Base-by-base conservation (phyloP, 164 flowering plant genomes). In the Magnolia officinalis region DNA sequence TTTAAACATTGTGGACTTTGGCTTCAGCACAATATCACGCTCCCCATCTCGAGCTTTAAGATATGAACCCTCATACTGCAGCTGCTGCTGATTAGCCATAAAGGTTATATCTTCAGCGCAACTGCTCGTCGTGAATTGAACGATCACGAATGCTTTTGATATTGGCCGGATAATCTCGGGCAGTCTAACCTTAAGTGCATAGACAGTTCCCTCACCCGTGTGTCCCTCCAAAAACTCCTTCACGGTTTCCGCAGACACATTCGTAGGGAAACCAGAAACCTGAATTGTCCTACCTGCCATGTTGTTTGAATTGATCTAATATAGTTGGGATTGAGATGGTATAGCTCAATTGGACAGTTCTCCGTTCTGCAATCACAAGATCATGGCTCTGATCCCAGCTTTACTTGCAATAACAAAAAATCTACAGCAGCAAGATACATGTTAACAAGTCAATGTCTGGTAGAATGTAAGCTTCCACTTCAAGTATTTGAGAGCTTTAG, bases 151-250 rank as follows among this genome's bases (percentile, higher is more conserved):
- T 23, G 77, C 74, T 74, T 88, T 82, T 59, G 76, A n/a, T 50
- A 24, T 45, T 58, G 50, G 31, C 37, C 78, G 82, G 10, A 71
- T 69, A 21, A 63, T 78, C 70, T 82, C 85, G 16, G 76, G 29
- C 2, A 23, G 77, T 73, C 85, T 85, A 29, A 89, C 66, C 76
- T 90, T 87, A 45, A 89, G 24, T 31, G 91, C 93, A 74, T 66
- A 75, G 70, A 94, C 82, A 67, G 88, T 85, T 70, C 86, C 94
- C 67, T 69, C 51, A 45, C 96, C 93, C 0, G 91, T 88, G 69
- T 74, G 2, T 6, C 21, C 6, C 82, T 92, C 97, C 70, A 94
- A 37, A 80, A 80, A 89, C 6, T 59, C 51, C 74, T 78, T 90
- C 19, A 90, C 88, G 1, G 4, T 50, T 67, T 85, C 88, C 1